A percentile compares a stretch with the other conserved stretches of the same genome.
phyloP scores from a whole-genome alignment of 495 filamentous ascomycete genomes.

The Aspergillus coremiiformis region DNA sequence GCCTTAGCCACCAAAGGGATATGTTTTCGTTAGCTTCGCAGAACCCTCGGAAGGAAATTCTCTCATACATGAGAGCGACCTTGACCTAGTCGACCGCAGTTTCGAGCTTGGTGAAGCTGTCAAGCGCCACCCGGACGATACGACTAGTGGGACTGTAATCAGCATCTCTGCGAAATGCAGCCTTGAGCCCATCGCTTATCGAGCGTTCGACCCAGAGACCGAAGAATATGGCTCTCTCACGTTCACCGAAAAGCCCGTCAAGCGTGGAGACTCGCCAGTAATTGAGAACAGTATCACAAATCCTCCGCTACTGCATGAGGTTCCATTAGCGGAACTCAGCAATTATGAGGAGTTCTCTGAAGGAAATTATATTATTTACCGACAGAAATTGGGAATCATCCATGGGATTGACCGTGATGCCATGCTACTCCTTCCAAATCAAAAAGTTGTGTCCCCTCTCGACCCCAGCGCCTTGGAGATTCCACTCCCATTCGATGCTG shows the following conservation, averaged over 20 bases:
- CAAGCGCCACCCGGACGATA: conserved; percentile 32
- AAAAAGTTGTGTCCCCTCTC: conserved; percentile 6
- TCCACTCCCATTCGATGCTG: conserved; percentile 6
- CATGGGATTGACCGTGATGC: conserved; percentile 15
- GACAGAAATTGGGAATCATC: conserved; percentile 18
- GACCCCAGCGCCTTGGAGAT: conserved; percentile 10
- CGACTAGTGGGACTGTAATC: conserved; percentile 37
- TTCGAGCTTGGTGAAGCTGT: conserved; percentile 37
- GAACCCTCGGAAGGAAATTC: conserved; percentile 17
- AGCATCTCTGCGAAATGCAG: conserved; percentile 25
- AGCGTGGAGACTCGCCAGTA: neutral
- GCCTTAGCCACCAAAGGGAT: conserved; percentile 29
- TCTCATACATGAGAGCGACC: conserved; percentile 37
- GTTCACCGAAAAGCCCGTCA: conserved; percentile 14
- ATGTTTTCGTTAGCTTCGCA: conserved; percentile 27
- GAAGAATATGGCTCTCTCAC: conserved; percentile 16
- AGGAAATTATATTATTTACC: conserved; percentile 19
- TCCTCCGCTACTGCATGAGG: conserved; percentile 7
- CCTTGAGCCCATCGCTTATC: conserved; percentile 28
- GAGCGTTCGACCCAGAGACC: conserved; percentile 10
- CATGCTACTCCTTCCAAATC: conserved; percentile 14
- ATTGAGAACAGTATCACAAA: neutral
- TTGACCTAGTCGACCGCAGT: conserved; percentile 35
- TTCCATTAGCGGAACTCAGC: conserved; percentile 12
- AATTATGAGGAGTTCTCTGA: conserved; percentile 12